Base-by-base conservation (phyloP, 148 eudicot species). In the Drosera capensis region DNA sequence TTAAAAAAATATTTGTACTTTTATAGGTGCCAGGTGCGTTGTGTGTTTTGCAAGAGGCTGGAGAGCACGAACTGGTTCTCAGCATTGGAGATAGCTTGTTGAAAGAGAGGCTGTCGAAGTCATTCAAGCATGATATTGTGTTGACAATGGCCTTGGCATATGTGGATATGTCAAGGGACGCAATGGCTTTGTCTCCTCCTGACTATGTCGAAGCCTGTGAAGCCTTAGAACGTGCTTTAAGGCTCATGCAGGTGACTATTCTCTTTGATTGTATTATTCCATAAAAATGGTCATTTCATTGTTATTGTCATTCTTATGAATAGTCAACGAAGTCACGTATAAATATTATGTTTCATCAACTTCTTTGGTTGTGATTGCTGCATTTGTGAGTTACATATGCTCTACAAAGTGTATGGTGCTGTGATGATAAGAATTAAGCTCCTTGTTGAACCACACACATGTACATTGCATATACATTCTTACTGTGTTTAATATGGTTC, bases 1-100 rank as follows among this genome's bases (percentile, higher is more conserved):
- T 14, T 19, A 55, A 35, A 48, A 21, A 19, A 38, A 23, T 24
- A 23, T 45, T 40, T 40, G 43, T 53, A 60, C 43, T 55, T 45
- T 53, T 66, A 31, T 54, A 92, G 99, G 95, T 92, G 49, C 82
- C 99, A 19, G 99, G 95, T 62, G 95, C 99, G 20, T 43, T 92
- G 56, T 81, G 86, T 62, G 78, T 92, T 28, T 47, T 92, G 66
- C 99, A 92, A 81, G 99, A 92, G 59, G 71, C 82, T 29, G 99
- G 95, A 45, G 94, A 90, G 64, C 49, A 71, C 40, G 88, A 85
- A 50, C 38, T 85, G 56, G 99, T 92, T 59, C 81, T 85, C 59
- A 73, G 75, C 56, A 74, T 85, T 52, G 99, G 94, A 13, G 94
- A 76, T 54, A 67, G 67, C 41, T 71, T 92, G 76, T 60, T 92